Evolutionary conservation across 345 rosid species (phyloP).

Genomic region (Eutrema heterophyllum): DNA sequence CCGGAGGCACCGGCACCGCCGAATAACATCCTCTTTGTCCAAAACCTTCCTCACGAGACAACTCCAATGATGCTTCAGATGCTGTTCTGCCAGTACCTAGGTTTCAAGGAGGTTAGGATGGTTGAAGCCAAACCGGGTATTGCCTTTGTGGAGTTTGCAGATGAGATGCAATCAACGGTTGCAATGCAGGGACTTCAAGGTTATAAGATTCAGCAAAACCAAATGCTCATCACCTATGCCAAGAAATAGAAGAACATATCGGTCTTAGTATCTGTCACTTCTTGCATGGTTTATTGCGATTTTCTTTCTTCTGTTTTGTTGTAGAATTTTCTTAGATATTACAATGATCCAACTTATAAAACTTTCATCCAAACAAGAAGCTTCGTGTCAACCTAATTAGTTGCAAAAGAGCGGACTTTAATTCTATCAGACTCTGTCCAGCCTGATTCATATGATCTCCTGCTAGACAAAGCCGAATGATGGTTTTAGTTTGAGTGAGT

Average conservation of each 20-base stretch:
- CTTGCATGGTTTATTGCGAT: not conserved
- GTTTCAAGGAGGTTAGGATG: conserved; percentile 97
- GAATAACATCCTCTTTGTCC: conserved; percentile 86
- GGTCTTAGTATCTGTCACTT: not conserved
- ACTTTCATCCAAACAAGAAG: not conserved
- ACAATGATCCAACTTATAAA: not conserved
- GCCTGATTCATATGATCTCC: too few species aligned
- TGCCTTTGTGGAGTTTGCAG: conserved; percentile 85
- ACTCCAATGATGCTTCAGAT: conserved; percentile 77
- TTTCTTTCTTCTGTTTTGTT: not conserved
- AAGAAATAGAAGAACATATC: conserved; percentile 55
- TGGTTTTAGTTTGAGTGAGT: not conserved
- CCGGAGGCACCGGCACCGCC: conserved; percentile 96
- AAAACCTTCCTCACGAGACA: conserved; percentile 84
- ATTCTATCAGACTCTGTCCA: not conserved
- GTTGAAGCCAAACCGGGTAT: conserved; percentile 96
- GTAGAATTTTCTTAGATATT: not conserved
- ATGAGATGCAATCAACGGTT: conserved; percentile 81
- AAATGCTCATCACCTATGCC: conserved; percentile 81
- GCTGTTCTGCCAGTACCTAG: conserved; percentile 65
- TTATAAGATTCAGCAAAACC: conserved; percentile 70
- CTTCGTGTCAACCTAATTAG: not conserved
- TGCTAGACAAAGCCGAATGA: too few species aligned
- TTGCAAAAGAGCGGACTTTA: not conserved
- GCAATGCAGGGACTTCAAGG: conserved; percentile 90